phyloP scores from a whole-genome alignment of 2,329 filamentous ascomycete genomes.

The Ceratocystis variospora region DNA sequence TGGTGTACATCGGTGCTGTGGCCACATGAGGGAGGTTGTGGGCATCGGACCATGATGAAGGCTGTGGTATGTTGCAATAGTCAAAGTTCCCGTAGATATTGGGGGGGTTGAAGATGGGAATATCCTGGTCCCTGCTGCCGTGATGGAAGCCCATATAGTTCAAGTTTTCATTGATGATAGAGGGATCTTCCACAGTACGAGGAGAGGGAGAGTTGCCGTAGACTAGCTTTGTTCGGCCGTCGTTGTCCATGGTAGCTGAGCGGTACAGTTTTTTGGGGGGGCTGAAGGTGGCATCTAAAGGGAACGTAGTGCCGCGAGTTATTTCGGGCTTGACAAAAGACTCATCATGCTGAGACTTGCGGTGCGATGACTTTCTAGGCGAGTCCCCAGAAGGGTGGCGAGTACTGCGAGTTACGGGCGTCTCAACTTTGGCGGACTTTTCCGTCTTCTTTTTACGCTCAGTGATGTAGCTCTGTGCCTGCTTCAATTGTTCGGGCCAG shows the following conservation, averaged over 20 bases:
- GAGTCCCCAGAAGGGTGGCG: conserved; percentile 11
- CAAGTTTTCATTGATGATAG: no score
- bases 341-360: neutral
- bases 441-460: neutral
- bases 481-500: neutral
- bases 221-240: neutral
- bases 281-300: neutral
- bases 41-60: neutral
- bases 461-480: neutral
- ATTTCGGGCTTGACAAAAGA: neutral
- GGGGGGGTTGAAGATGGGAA: neutral
- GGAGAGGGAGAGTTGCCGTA: no score
- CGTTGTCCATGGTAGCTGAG: neutral
- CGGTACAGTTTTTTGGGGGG: neutral
- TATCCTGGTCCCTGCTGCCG: neutral
- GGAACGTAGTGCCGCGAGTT: conserved; percentile 1
- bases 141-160: neutral
- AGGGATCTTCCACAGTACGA: no score
- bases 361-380: conserved; percentile 6
- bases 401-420: neutral
- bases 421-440: neutral
- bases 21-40: neutral
- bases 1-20: neutral
- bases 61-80: no score
- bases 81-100: neutral